Base-by-base conservation (phyloP, 2,329 filamentous ascomycete species). In the Aureobasidium lini region DNA sequence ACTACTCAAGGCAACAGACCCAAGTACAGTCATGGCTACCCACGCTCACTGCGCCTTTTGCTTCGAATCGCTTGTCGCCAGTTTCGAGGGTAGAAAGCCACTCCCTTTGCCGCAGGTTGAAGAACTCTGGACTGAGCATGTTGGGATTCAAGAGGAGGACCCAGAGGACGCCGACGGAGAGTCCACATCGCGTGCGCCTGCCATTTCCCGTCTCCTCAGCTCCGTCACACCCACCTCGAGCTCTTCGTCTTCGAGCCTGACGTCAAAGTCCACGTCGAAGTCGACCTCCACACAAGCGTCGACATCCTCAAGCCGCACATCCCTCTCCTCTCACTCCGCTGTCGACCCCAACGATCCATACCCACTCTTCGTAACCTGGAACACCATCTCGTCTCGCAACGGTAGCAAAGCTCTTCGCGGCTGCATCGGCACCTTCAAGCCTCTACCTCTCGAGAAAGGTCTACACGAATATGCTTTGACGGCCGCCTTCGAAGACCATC, bases 351-450 rank as follows among this genome's bases (percentile, higher is more conserved):
- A 36, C 52, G 18, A 59, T 52, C 64, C 68, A 43, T 84, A 86
- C 63, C 93, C 93, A 0, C 81, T 97, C 40, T 97, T 97, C 71
- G 89, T 99, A 48, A 96, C 92, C 7, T 97, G 93, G 92, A 95
- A 96, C 76, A 90, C 84, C 0, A 66, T 90, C 82, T 7, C 54
- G 2, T 32, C 47, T 42, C 73, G 78, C 23, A 77, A 71, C 57
- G 82, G 84, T 31, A 76, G 84, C 64, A 85, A 86, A 70, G 82
- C 81, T 28, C 82, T 99, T 43, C 87, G 94, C 61, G 94, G 94
- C 61, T 99, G 94, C 78, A 97, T 99, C 70, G 94, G 94, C 66
- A 99, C 93, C 2, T 99, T 97, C 69, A 88, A 92, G 68, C 73
- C 85, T 2, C 84, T 89, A 67, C 83, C 87, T 52, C 82, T 99